phyloP scores from a whole-genome alignment of 208 protist genomes.

The Acanthamoeba healyi region DNA sequence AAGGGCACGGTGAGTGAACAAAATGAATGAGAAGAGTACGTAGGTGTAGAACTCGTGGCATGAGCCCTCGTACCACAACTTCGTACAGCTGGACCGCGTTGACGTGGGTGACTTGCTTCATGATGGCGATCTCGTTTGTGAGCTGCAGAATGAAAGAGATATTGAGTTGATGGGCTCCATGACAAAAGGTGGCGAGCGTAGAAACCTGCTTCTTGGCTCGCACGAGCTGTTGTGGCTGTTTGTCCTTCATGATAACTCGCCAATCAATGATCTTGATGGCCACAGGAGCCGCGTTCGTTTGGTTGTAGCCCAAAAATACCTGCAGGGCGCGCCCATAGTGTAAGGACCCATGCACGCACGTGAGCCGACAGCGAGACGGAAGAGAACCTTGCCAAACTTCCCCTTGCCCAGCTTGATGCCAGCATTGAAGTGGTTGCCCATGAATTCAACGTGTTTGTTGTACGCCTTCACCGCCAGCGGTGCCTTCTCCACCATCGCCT shows the following conservation, averaged over 20 bases:
- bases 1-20: neutral
- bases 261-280: conserved; percentile 63
- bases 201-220: conserved; percentile 15
- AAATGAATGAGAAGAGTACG: neutral
- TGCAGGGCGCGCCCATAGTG: too few relatives aligned
- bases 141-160: neutral
- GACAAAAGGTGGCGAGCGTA: neutral
- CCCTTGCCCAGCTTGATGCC: conserved; percentile 58
- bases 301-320: conserved; percentile 49
- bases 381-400: conserved; percentile 40
- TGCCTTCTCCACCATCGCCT: conserved; percentile 27
- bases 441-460: conserved; percentile 23
- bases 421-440: conserved; percentile 59
- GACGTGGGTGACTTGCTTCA: conserved; percentile 59
- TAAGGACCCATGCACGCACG: neutral
- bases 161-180: neutral
- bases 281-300: neutral
- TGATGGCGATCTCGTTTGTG: conserved; percentile 66
- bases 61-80: conserved; percentile 10
- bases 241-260: conserved; percentile 25
- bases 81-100: conserved; percentile 42
- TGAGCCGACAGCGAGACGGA: neutral
- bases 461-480: conserved; percentile 8
- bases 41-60: too few relatives aligned
- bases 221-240: conserved; percentile 23